Conservation (phyloP, 2,329 filamentous ascomycete genomes). For the Xylariales sp. region DNA sequence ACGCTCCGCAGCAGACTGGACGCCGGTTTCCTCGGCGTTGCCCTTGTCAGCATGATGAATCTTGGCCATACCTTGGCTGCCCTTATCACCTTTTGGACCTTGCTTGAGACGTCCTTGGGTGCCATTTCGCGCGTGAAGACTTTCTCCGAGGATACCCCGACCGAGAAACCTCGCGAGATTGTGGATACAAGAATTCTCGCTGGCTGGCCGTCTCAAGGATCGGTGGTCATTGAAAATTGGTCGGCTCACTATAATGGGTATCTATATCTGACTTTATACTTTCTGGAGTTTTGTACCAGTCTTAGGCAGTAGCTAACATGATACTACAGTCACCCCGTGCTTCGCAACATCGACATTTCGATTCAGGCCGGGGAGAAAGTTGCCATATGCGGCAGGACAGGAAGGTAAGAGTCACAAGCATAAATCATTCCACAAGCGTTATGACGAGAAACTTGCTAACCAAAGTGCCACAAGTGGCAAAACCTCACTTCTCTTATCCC, state of each 20-base stretch:
- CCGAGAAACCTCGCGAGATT: constrained; percentile 4
- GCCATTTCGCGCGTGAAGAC: neutral
- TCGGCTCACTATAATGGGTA: constrained; percentile 6
- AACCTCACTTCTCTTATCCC: constrained; percentile 4
- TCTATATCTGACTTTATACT: constrained; percentile 4
- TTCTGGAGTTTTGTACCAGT: constrained; percentile 2
- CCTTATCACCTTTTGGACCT: constrained; percentile 4
- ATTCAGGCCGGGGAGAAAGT: constrained; percentile 3
- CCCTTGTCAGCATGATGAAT: constrained; percentile 1
- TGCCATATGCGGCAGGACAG: constrained; percentile 4
- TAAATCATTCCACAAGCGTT: constrained; percentile 4
- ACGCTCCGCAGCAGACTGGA: constrained; percentile 1
- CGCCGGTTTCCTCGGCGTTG: constrained; percentile 4
- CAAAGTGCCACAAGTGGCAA: constrained; percentile 5
- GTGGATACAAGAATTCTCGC: constrained; percentile 5
- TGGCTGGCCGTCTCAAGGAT: neutral
- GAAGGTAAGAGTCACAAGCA: constrained; percentile 6
- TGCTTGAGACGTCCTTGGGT: constrained; percentile 5
- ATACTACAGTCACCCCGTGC: constrained; percentile 2
- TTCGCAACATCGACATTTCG: constrained; percentile 3
- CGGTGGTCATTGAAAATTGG: constrained; percentile 3
- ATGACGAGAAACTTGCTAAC: constrained; percentile 7
- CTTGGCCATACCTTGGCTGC: constrained; percentile 2
- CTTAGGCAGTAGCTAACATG: neutral
- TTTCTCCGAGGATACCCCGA: constrained; percentile 3